Evolutionary conservation across 305 asterid genomes (phyloP).

Genomic region (Striga hermonthica): DNA sequence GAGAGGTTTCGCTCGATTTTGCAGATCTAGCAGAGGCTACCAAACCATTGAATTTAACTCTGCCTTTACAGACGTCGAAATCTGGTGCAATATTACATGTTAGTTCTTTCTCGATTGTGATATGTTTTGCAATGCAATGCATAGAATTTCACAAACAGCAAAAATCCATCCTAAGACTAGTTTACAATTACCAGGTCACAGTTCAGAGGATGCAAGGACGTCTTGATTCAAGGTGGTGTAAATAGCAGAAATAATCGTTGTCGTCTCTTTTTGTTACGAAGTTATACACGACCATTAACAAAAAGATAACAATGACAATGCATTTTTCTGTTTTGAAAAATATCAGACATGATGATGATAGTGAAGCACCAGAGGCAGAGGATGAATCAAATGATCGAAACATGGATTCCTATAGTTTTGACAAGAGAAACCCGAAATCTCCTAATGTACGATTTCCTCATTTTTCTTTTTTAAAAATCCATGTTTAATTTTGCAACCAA

Average conservation of each 20-base stretch:
- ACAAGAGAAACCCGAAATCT: slow-evolving; percentile 38
- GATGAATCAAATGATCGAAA: slow-evolving; percentile 41
- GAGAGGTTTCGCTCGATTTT: slow-evolving; percentile 87
- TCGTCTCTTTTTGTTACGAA: slow-evolving; percentile 15
- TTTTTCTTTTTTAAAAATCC: slow-evolving; percentile 17
- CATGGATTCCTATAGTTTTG: slow-evolving; percentile 37
- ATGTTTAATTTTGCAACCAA: slow-evolving; percentile 21
- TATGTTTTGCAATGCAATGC: background rate
- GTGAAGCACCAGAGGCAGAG: slow-evolving; percentile 40
- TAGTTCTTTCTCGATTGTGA: slow-evolving; percentile 35
- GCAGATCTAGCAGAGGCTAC: slow-evolving; percentile 70
- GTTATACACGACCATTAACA: slow-evolving; percentile 9
- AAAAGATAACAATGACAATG: slow-evolving; percentile 10
- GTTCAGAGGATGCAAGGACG: slow-evolving; percentile 68
- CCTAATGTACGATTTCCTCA: slow-evolving; percentile 60
- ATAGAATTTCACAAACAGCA: slow-evolving; percentile 14
- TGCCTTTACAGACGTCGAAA: slow-evolving; percentile 75
- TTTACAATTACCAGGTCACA: slow-evolving; percentile 55
- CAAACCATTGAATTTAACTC: slow-evolving; percentile 56
- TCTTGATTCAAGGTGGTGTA: slow-evolving; percentile 55
- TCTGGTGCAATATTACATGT: slow-evolving; percentile 85
- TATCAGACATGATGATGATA: slow-evolving; percentile 55
- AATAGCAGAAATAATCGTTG: slow-evolving; percentile 21
- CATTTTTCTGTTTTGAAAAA: slow-evolving; percentile 21
- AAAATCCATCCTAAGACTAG: slow-evolving; percentile 22